Evolutionary conservation across 2,329 filamentous ascomycete genomes (phyloP).

Genomic region (Apiospora sp.): DNA sequence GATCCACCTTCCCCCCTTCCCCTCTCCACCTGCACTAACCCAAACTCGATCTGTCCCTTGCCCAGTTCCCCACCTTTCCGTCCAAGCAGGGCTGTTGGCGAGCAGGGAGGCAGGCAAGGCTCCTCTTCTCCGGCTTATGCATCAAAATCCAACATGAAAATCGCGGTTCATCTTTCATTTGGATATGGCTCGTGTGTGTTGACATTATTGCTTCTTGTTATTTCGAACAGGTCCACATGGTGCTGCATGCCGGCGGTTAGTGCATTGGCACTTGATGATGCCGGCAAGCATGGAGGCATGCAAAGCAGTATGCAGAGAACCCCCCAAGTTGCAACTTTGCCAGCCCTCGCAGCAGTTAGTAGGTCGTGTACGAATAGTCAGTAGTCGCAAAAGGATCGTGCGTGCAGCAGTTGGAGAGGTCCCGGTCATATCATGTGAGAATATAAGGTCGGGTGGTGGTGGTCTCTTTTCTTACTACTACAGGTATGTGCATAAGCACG

Average conservation of each 20-base stretch:
- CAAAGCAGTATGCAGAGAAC: background rate
- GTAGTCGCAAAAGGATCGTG: background rate
- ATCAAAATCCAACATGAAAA: background rate
- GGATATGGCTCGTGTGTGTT: background rate
- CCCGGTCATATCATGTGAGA: conserved; percentile 18
- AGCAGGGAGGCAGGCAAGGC: background rate
- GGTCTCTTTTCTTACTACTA: background rate
- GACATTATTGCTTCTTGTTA: conserved; percentile 1
- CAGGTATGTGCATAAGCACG: background rate
- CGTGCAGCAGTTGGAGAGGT: conserved; percentile 13
- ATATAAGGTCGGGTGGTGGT: conserved; percentile 2
- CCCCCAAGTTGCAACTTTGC: background rate
- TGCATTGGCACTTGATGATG: background rate
- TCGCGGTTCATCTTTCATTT: background rate
- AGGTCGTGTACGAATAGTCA: background rate
- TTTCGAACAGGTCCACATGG: background rate
- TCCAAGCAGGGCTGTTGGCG: background rate
- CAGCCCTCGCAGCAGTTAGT: background rate
- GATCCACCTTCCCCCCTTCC: background rate
- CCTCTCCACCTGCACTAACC: conserved; percentile 12
- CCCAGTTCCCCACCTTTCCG: background rate
- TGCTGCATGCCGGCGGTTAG: background rate
- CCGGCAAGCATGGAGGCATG: too few species aligned
- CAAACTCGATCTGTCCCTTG: background rate
- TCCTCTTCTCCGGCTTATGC: background rate